A percentile compares a stretch with the other conserved stretches of the same genome.
Evolutionary conservation across 805 yeast species (phyloP).

Genomic region (Wickerhamomyces silvicola): DNA sequence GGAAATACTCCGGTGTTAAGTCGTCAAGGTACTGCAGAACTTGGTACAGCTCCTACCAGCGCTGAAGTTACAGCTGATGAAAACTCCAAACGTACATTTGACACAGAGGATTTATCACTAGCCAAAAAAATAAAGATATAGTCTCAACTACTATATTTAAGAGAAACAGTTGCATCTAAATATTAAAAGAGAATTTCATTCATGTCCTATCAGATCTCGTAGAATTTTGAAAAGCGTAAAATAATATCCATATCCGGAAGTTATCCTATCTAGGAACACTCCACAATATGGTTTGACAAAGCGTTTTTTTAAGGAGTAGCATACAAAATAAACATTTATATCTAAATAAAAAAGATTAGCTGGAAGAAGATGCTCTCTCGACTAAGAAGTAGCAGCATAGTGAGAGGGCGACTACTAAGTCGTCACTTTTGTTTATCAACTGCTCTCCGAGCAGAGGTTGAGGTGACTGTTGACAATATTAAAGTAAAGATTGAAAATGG

Average conservation of each 20-base stretch:
- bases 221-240: too few relatives aligned
- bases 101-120: too few relatives aligned
- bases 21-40: constrained; percentile 29
- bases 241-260: too few relatives aligned
- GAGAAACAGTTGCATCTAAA: too few relatives aligned
- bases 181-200: too few relatives aligned
- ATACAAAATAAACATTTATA: background rate
- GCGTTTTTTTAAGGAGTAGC: too few relatives aligned
- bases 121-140: too few relatives aligned
- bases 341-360: background rate
- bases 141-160: too few relatives aligned
- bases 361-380: constrained; percentile 11
- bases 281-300: too few relatives aligned
- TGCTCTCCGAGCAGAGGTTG: constrained; percentile 45
- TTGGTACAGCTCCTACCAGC: constrained; percentile 3
- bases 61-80: background rate
- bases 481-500: constrained; percentile 79
- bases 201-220: too few relatives aligned
- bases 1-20: constrained; percentile 17
- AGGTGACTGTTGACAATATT: constrained; percentile 57
- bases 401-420: constrained; percentile 1
- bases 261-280: too few relatives aligned
- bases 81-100: background rate
- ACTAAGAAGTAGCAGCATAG: constrained; percentile 2
- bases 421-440: constrained; percentile 29